Percentiles rank a stretch among this genome's conserved stretches.
phyloP scores from a whole-genome alignment of 1,284 basidiomycete species.

The Ustilago loliicola region DNA sequence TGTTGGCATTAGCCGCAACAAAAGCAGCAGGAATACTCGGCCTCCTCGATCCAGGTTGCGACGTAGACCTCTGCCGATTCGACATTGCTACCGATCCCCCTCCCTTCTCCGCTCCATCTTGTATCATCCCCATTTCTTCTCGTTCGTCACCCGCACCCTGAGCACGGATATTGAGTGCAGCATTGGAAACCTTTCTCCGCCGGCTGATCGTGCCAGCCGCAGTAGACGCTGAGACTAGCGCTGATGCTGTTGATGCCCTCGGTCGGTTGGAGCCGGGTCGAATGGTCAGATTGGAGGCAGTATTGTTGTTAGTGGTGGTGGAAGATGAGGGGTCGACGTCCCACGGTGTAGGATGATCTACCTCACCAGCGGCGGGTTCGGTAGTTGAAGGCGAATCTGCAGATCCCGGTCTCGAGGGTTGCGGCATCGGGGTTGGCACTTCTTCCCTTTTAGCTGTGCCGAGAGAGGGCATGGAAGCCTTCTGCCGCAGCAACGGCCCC shows the following conservation, averaged over 20 bases:
- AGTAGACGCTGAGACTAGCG: slow-evolving; percentile 39
- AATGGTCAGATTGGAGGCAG: slow-evolving; percentile 9
- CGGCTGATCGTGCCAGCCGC: slow-evolving; percentile 54
- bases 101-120: background rate
- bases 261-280: slow-evolving; percentile 29
- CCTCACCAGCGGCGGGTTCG: background rate
- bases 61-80: slow-evolving; percentile 50
- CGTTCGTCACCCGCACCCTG: slow-evolving; percentile 11
- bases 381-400: slow-evolving; percentile 15
- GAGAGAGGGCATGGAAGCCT: slow-evolving; percentile 44
- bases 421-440: slow-evolving; percentile 1
- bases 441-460: slow-evolving; percentile 34
- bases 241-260: slow-evolving; percentile 34
- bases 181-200: slow-evolving; percentile 35
- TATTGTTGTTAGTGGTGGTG: background rate
- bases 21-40: slow-evolving; percentile 56
- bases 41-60: slow-evolving; percentile 54
- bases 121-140: slow-evolving; percentile 4
- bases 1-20: slow-evolving; percentile 27
- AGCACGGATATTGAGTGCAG: background rate
- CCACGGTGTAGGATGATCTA: slow-evolving; percentile 39
- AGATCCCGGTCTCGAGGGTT: slow-evolving; percentile 15
- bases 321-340: slow-evolving; percentile 5
- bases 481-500: slow-evolving; percentile 37
- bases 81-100: slow-evolving; percentile 11